phyloP scores from a whole-genome alignment of 1,284 basidiomycete species.

The Leccinum huronense region DNA sequence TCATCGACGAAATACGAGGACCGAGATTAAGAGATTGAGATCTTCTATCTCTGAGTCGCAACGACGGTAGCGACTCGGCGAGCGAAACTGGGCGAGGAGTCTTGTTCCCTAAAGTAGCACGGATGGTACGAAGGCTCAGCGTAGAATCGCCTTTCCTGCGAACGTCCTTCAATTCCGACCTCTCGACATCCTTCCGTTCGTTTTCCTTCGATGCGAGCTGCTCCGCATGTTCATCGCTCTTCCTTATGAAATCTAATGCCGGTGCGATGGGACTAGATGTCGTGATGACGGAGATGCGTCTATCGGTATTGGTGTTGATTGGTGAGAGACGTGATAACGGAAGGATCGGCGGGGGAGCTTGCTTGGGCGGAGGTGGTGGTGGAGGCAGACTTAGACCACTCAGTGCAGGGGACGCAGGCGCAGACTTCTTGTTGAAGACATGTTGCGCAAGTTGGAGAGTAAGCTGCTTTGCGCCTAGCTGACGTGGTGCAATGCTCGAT shows the following conservation, averaged over 20 bases:
- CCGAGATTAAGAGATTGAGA: slow-evolving; percentile 61
- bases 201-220: slow-evolving; percentile 28
- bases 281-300: slow-evolving; percentile 32
- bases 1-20: slow-evolving; percentile 34
- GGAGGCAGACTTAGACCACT: slow-evolving; percentile 28
- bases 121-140: slow-evolving; percentile 66
- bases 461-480: slow-evolving; percentile 32
- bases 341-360: slow-evolving; percentile 15
- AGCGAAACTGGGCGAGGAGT: slow-evolving; percentile 70
- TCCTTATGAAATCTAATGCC: slow-evolving; percentile 37
- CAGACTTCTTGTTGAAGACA: slow-evolving; percentile 41
- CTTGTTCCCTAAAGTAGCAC: slow-evolving; percentile 50
- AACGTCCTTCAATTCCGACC: slow-evolving; percentile 58
- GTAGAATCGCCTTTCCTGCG: slow-evolving; percentile 76
- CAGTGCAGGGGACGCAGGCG: slow-evolving; percentile 31
- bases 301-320: slow-evolving; percentile 32
- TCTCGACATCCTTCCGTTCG: slow-evolving; percentile 38
- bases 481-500: slow-evolving; percentile 27
- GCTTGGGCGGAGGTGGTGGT: slow-evolving; percentile 40
- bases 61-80: slow-evolving; percentile 59
- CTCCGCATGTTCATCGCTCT: slow-evolving; percentile 30
- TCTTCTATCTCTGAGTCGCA: slow-evolving; percentile 51
- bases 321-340: slow-evolving; percentile 21
- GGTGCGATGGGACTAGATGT: slow-evolving; percentile 36
- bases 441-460: slow-evolving; percentile 43